Percentiles rank a stretch among this genome's conserved stretches.
Conservation (phyloP, 2,329 filamentous ascomycete species). For the Aspergillus fumigatus region DNA sequence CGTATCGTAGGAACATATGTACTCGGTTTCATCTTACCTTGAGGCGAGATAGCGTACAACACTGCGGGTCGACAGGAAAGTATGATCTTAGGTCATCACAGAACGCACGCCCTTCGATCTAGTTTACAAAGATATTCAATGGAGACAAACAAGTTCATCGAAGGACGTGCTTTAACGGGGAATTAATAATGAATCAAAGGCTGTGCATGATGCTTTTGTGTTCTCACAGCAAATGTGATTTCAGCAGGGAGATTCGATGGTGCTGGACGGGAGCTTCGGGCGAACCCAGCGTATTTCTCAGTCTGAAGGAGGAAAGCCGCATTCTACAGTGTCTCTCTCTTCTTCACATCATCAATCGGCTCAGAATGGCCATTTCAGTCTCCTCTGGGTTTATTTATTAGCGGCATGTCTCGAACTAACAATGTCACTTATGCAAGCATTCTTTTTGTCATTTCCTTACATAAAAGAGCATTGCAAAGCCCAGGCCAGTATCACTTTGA, state of each 20-base stretch:
- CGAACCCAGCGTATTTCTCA: slow-evolving; percentile 30
- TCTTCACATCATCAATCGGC: slow-evolving; percentile 1
- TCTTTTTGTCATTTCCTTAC: not conserved
- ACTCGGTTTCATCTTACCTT: not conserved
- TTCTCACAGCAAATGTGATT: not conserved
- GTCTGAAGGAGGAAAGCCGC: slow-evolving; percentile 21
- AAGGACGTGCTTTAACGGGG: not conserved
- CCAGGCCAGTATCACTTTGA: not conserved
- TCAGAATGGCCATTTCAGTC: not conserved
- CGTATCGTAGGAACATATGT: not conserved
- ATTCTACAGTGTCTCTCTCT: slow-evolving; percentile 1
- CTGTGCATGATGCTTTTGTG: not conserved
- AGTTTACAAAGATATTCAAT: too few species aligned
- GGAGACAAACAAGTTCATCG: not conserved
- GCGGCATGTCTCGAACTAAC: not conserved
- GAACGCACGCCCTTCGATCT: not conserved
- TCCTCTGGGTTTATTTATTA: not conserved
- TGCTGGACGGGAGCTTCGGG: slow-evolving; percentile 13
- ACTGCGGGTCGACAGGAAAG: not conserved
- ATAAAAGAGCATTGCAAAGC: not conserved
- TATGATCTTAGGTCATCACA: not conserved
- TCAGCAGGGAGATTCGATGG: slow-evolving; percentile 11
- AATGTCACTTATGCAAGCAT: not conserved
- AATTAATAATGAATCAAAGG: not conserved
- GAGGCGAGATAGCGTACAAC: not conserved